phyloP scores from a whole-genome alignment of 108 stramenopile species.

The Schizochytrium sp. region DNA sequence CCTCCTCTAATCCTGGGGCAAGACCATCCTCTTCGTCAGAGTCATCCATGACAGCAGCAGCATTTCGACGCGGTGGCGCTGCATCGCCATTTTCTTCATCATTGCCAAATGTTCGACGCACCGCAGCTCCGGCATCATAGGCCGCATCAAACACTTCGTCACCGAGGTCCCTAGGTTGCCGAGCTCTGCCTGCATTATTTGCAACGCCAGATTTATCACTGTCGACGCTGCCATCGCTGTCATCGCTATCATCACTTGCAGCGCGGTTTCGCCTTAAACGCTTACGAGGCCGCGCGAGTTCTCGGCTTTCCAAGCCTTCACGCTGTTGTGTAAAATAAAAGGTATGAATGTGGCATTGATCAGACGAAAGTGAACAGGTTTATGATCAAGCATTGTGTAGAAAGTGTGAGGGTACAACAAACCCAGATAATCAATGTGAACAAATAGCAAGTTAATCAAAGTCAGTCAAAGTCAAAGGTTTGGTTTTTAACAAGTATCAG shows the following conservation, averaged over 20 bases:
- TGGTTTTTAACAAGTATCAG: too few species aligned
- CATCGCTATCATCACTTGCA: not conserved
- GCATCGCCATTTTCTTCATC: not conserved
- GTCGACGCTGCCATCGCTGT: not conserved
- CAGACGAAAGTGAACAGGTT: too few species aligned
- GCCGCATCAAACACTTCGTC: not conserved
- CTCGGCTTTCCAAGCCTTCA: not conserved
- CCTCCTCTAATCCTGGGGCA: not conserved
- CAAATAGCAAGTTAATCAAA: too few species aligned
- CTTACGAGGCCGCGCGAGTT: not conserved
- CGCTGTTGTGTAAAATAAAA: not conserved
- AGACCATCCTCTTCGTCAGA: not conserved
- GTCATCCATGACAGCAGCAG: not conserved
- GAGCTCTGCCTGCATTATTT: not conserved
- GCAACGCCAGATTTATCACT: not conserved
- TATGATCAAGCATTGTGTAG: too few species aligned
- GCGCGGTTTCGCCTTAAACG: not conserved
- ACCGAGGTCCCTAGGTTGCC: not conserved
- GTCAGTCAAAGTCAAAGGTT: too few species aligned
- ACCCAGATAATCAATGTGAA: too few species aligned
- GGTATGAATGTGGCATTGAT: too few species aligned
- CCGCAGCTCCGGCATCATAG: slow-evolving; percentile 9
- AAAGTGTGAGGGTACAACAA: too few species aligned
- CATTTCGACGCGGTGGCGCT: not conserved
- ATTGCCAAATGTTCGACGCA: not conserved